Evolutionary conservation across 2,329 filamentous ascomycete species (phyloP).

Genomic region (Apiospora arundinis): DNA sequence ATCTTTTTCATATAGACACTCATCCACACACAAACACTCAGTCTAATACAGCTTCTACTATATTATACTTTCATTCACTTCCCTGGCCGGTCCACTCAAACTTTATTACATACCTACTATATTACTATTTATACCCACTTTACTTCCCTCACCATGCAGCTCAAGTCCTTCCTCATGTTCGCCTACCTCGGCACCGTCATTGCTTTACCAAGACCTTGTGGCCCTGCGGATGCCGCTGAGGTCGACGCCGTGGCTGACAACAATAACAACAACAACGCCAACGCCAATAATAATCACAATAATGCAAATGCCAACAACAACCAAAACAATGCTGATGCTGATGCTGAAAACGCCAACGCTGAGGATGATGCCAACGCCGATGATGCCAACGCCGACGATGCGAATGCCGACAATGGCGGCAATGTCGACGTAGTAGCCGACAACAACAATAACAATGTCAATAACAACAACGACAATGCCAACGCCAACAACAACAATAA

Average conservation of each 20-base stretch:
- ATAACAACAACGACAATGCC: background rate
- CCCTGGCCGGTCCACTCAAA: background rate
- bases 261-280: background rate
- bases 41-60: background rate
- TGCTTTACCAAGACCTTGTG: background rate
- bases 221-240: background rate
- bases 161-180: background rate
- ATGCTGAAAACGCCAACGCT: background rate
- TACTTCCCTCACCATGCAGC: background rate
- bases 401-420: background rate
- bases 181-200: constrained; percentile 6
- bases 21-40: background rate
- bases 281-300: background rate
- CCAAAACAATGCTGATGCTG: background rate
- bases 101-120: background rate
- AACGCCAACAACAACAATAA: background rate
- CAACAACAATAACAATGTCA: too few species aligned
- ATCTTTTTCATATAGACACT: background rate
- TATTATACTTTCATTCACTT: background rate
- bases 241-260: background rate
- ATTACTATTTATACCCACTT: background rate
- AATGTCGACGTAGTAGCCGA: background rate
- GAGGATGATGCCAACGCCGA: background rate
- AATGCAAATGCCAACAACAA: background rate
- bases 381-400: background rate